Evolutionary conservation across 306 rosid genomes (phyloP).

Genomic region (Astragalus glycyphyllos): DNA sequence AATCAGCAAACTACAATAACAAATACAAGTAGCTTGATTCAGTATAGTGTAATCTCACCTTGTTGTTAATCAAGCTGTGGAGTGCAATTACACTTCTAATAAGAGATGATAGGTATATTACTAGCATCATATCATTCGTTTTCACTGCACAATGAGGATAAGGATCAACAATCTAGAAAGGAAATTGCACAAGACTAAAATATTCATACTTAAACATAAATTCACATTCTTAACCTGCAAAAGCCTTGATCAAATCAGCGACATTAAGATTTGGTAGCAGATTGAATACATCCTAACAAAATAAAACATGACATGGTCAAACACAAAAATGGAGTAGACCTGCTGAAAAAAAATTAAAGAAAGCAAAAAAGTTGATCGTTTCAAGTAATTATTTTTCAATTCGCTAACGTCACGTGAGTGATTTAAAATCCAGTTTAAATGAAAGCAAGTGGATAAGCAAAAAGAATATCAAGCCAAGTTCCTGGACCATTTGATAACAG

Average conservation of each 20-base stretch:
- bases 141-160: constrained; percentile 48
- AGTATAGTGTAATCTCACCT: constrained; percentile 41
- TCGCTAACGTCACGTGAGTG: neutral
- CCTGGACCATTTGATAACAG: constrained; percentile 23
- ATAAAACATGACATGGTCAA: constrained; percentile 26
- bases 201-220: constrained; percentile 9
- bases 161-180: constrained; percentile 26
- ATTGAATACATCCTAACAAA: constrained; percentile 49
- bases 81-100: constrained; percentile 55
- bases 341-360: too few species aligned
- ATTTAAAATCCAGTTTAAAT: constrained; percentile 1
- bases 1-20: neutral
- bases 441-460: neutral
- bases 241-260: constrained; percentile 50
- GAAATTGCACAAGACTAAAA: constrained; percentile 10
- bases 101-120: constrained; percentile 53
- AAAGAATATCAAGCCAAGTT: constrained; percentile 8
- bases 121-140: constrained; percentile 58
- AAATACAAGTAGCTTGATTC: constrained; percentile 28
- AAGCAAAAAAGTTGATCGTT: neutral
- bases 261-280: constrained; percentile 55
- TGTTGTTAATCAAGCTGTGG: constrained; percentile 57
- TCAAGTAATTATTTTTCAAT: neutral
- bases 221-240: constrained; percentile 42
- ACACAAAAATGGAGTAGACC: neutral